Percentiles rank a stretch among this genome's conserved stretches.
These are phyloP conservation scores for Venturia effusa DNA, from an alignment of 2,329 filamentous ascomycete genomes.

Conservation along the genomic window DNA sequence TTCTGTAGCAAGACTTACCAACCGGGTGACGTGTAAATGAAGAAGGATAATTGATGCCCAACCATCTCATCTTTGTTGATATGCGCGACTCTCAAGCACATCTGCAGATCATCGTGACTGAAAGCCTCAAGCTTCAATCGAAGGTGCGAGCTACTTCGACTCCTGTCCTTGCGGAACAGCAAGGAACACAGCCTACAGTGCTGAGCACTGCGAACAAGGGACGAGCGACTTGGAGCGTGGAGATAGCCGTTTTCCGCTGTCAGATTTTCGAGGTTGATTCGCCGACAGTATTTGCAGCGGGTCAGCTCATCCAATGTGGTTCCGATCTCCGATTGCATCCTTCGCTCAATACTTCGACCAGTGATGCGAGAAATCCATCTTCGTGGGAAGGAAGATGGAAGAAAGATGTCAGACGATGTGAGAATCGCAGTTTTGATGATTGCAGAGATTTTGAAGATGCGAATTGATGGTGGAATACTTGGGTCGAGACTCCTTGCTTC, in stretches of 20 bases:
- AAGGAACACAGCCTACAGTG: slow-evolving; percentile 11
- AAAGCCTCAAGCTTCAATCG: slow-evolving; percentile 2
- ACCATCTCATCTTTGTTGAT: not conserved
- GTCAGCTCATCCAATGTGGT: slow-evolving; percentile 4
- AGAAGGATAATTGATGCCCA: slow-evolving; percentile 4
- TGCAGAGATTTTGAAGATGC: not conserved
- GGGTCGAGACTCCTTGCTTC: too few species aligned
- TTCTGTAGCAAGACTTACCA: not conserved
- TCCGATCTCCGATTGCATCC: not conserved
- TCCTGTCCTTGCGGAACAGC: slow-evolving; percentile 11
- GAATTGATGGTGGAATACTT: not conserved
- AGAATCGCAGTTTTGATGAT: too few species aligned
- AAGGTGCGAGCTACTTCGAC: slow-evolving; percentile 7
- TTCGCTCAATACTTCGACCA: not conserved
- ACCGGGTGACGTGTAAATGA: slow-evolving; percentile 9
- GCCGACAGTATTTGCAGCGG: slow-evolving; percentile 10
- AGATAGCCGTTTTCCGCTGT: slow-evolving; percentile 1
- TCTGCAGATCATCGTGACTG: slow-evolving; percentile 6
- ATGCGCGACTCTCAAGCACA: slow-evolving; percentile 7
- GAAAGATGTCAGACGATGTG: not conserved
- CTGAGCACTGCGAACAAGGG: slow-evolving; percentile 10
- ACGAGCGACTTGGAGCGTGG: slow-evolving; percentile 8
- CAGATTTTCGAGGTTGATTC: slow-evolving; percentile 7
- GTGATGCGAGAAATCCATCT: not conserved
- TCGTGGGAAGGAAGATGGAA: not conserved